Percentiles rank a stretch among this genome's conserved stretches.
phyloP scores from a whole-genome alignment of 306 rosid species.

The Cucumis hystrix region DNA sequence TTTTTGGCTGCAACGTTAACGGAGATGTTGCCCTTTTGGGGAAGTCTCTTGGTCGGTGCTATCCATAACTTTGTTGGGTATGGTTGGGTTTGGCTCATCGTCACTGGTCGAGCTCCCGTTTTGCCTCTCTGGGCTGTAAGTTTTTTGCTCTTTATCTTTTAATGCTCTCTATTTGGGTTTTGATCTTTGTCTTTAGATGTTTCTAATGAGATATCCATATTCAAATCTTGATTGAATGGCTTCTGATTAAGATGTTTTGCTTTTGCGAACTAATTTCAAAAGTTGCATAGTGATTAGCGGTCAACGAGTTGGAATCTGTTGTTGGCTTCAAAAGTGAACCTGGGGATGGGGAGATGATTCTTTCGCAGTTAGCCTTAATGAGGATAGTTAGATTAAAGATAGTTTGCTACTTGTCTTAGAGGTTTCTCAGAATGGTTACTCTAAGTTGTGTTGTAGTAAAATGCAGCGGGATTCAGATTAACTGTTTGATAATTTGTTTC shows the following conservation, averaged over 20 bases:
- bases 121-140: constrained; percentile 84
- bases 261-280: background rate
- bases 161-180: background rate
- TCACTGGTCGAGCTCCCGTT: constrained; percentile 37
- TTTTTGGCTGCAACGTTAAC: constrained; percentile 59
- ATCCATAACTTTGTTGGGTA: constrained; percentile 55
- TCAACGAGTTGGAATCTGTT: constrained; percentile 2
- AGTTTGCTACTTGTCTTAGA: background rate
- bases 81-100: constrained; percentile 76
- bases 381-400: background rate
- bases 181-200: background rate
- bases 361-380: background rate
- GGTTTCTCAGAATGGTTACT: background rate
- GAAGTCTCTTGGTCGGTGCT: constrained; percentile 57
- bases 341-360: background rate
- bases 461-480: background rate
- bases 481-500: background rate
- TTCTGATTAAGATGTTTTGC: background rate
- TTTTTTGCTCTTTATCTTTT: constrained; percentile 1
- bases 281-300: background rate
- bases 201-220: background rate
- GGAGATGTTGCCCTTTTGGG: constrained; percentile 75
- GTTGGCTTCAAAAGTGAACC: background rate
- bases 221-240: background rate
- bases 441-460: background rate